Evolutionary conservation across 2,329 filamentous ascomycete genomes (phyloP).

Genomic region (Xylaria sp.): DNA sequence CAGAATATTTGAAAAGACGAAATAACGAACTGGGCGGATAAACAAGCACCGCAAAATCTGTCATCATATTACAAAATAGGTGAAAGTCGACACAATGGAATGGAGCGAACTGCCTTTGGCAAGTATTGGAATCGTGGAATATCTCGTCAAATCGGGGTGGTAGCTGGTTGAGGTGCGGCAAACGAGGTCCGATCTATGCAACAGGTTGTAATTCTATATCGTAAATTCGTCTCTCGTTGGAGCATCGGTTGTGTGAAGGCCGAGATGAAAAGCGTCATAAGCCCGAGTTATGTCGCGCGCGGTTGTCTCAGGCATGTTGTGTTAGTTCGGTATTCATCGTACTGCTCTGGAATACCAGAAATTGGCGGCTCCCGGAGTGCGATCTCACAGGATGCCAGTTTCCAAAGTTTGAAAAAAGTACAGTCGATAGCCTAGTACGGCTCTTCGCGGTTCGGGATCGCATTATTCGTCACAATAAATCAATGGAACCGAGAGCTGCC

Average conservation of each 20-base stretch:
- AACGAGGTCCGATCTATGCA: conserved; percentile 31
- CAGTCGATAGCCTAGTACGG: background rate
- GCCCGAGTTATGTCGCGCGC: conserved; percentile 13
- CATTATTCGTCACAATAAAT: conserved; percentile 20
- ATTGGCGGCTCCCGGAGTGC: conserved; percentile 3
- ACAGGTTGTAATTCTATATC: conserved; percentile 50
- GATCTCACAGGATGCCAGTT: conserved; percentile 4
- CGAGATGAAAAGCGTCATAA: conserved; percentile 21
- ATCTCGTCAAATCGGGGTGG: conserved; percentile 15
- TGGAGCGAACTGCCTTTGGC: conserved; percentile 29
- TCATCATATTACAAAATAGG: conserved; percentile 51
- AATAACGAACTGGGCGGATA: conserved; percentile 34
- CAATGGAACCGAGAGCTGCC: conserved; percentile 50
- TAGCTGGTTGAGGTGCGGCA: conserved; percentile 20
- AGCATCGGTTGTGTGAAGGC: conserved; percentile 38
- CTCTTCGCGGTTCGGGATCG: background rate
- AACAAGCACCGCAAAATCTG: conserved; percentile 43
- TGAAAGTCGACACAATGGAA: conserved; percentile 41
- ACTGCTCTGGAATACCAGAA: conserved; percentile 7
- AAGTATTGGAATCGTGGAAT: conserved; percentile 35
- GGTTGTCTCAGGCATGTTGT: conserved; percentile 12
- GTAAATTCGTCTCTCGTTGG: conserved; percentile 53
- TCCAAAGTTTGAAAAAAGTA: conserved; percentile 13
- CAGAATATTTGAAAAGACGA: conserved; percentile 24
- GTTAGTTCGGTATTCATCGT: conserved; percentile 8